Evolutionary conservation across 371 early-diverging fungal genomes (phyloP).

Genomic region (Mortierella sp.): DNA sequence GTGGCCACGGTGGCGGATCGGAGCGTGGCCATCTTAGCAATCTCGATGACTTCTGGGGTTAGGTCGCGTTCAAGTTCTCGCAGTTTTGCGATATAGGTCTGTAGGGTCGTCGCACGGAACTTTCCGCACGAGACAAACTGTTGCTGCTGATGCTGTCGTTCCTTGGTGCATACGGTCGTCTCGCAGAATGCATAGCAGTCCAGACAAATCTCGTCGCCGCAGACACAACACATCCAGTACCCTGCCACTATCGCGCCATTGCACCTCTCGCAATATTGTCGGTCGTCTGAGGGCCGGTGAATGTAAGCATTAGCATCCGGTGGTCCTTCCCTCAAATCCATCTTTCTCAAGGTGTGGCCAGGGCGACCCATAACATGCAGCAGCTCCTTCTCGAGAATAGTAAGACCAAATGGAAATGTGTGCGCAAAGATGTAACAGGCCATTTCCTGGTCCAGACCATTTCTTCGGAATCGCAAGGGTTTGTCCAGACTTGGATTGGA

Average conservation of each 20-base stretch:
- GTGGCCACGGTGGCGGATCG: background rate
- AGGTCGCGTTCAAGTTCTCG: background rate
- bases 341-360: background rate
- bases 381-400: background rate
- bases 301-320: conserved; percentile 1
- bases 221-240: conserved; percentile 68
- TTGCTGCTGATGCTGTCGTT: conserved; percentile 34
- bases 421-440: background rate
- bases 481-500: conserved; percentile 8
- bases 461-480: background rate
- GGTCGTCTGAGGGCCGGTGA: conserved; percentile 9
- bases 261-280: conserved; percentile 70
- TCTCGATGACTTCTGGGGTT: conserved; percentile 14
- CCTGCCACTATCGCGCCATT: conserved; percentile 61
- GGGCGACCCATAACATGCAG: background rate
- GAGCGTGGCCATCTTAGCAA: background rate
- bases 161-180: conserved; percentile 25
- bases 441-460: conserved; percentile 10
- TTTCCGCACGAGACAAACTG: conserved; percentile 60
- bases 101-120: conserved; percentile 31
- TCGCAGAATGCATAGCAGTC: conserved; percentile 58
- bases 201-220: conserved; percentile 71
- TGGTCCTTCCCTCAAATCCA: background rate
- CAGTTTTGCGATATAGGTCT: conserved; percentile 31
- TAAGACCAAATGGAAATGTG: background rate